Conservation (phyloP, 2,329 filamentous ascomycete genomes). For the Colletotrichum ledebouriae region DNA sequence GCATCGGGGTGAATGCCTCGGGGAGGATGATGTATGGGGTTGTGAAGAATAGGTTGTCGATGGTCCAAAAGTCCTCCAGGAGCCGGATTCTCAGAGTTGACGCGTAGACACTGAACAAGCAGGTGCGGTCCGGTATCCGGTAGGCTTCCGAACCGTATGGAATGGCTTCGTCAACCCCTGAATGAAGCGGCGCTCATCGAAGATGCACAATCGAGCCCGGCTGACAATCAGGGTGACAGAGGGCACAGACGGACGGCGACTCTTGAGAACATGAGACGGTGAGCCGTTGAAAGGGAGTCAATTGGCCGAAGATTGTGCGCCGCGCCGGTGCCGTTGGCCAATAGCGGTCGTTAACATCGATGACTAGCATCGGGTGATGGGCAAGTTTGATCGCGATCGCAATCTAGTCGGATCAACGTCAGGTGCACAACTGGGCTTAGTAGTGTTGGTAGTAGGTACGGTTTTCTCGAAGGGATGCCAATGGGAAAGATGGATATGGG, state of each 20-base stretch:
- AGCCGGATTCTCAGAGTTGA: background rate
- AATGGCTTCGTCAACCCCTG: background rate
- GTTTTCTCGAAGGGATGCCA: conserved; percentile 5
- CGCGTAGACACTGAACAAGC: background rate
- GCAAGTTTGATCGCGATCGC: conserved; percentile 19
- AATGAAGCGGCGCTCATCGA: background rate
- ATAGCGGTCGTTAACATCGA: conserved; percentile 15
- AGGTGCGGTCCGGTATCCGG: conserved; percentile 1
- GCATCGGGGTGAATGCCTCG: conserved; percentile 1
- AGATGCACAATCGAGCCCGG: conserved; percentile 6
- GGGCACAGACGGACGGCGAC: background rate
- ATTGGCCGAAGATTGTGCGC: conserved; percentile 16
- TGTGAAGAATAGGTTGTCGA: background rate
- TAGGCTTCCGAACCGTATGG: background rate
- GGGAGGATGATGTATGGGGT: background rate
- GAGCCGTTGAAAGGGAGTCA: conserved; percentile 10
- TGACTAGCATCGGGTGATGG: conserved; percentile 20
- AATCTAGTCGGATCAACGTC: conserved; percentile 7
- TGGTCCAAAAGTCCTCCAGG: background rate
- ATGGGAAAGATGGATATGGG: conserved; percentile 16
- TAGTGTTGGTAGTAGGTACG: background rate
- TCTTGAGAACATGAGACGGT: conserved; percentile 22
- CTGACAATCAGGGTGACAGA: background rate
- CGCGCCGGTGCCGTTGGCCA: conserved; percentile 11
- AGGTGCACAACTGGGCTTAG: conserved; percentile 8